Evolutionary conservation across 805 yeast genomes (phyloP), one percentile per base, ranked within the genome.

Genomic region (Ogataea allantospora): DNA sequence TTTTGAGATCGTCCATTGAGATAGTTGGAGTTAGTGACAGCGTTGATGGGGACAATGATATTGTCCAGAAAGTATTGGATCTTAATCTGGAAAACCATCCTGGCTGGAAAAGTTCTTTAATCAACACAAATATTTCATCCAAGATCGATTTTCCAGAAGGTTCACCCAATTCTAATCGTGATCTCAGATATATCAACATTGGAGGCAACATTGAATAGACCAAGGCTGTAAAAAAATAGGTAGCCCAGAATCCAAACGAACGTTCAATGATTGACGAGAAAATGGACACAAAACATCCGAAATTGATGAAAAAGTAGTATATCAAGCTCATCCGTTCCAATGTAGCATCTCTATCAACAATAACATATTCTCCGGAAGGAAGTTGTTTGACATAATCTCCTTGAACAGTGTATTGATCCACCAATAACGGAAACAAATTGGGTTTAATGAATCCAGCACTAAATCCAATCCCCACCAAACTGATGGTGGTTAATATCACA

Each of bases 321-420:
- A 68, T 62, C 47, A 71, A 58, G 33, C 71, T 56, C 46, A 65
- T 42, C 40, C 60, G 51, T 37, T 61, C 65, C 30, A 71, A 53
- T 1, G 73, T 58, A 44, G 72, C 63, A 48, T 67, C 65, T 26
- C 71, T 61, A 44, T 71, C 76, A 18, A 71, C 62, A 46, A 85
- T 73, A 17, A 83, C 88, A 24, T 71, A 66, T 53, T 77, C 80
- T 2, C 77, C 78, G 15, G 49, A 19, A 4, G 82, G 73, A 29
- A 71, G 71, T 77, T 47, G 71, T 67, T 39, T 71, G 60, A 58
- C 73, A 71, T 40, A 73, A 38, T 77, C 80, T 47, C 70, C 69
- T 28, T 73, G 65, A 53, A 72, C 68, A 25, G 78, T 73, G 57
- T 78, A 79, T 60, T 81, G 88, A 49, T 82, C 86, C 62, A 71